Base-by-base conservation (phyloP, 148 eudicot genomes). In the Rhododendron vialii region DNA sequence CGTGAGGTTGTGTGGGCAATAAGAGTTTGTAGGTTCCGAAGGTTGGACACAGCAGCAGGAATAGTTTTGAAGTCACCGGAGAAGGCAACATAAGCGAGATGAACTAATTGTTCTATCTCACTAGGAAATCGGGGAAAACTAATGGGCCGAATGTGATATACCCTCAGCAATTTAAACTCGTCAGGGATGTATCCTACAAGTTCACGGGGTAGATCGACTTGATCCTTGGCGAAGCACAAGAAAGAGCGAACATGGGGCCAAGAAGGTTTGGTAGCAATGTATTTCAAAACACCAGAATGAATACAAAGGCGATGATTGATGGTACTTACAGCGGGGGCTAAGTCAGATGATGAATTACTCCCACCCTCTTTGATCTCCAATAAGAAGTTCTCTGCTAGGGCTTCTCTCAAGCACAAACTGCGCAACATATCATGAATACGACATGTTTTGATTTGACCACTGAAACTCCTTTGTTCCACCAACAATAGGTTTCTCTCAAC, bases 1-100 rank as follows among this genome's bases (percentile, higher is more conserved):
- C 2, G 89, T 0, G 50, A 57, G 7, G 91, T 48, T 15, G 92
- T 89, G 12, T 88, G 78, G 2, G 82, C 38, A 5, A 91, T 83
- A 6, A 91, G 77, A n/a, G 91, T 91, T 65, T 89, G 92, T 1
- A 91, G 51, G 80, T 91, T 89, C 90, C 88, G 79, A 5, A 91
- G 86, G 1, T 63, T 69, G 0, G 88, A 86, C 18, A 91, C 6
- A 1, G 90, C 38, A 1, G 81, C 43, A n/a, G 92, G 92, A 48
- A 91, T 86, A 18, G 69, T 45, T 73, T 61, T 80, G 69, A 88
- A 86, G 13, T 69, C 78, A 22, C 88, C 84, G 0, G n/a, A 86
- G n/a, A 91, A 48, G 2, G 89, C 91, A 4, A 91, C 26, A 63
- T 89, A 85, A 82, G 90, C 86, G 77, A 91, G 67, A 77, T 83